Evolutionary conservation across 306 rosid genomes (phyloP), one percentile per base, ranked within the genome.

Genomic region (Senna siamea): DNA sequence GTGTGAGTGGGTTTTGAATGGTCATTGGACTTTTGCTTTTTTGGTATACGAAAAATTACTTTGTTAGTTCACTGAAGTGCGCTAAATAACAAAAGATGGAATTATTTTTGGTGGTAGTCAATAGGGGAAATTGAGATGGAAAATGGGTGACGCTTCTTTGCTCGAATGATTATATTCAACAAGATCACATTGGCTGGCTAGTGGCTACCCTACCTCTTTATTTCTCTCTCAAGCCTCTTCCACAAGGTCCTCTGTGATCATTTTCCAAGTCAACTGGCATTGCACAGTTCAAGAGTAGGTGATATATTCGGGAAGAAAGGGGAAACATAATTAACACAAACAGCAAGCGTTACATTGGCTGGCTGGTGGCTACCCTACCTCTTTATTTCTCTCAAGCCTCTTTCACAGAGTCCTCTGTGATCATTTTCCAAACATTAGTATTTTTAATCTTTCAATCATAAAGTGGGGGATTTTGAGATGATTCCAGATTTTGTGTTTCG

Each of bases 221-320:
- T 76, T 34, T 8, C 66, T 69, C 61, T 9, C 2, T 37, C 23
- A 58, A 35, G 18, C 38, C 51, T 9, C 4, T 51, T 60, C 70
- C 30, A 18, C 4, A 7, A 18, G 58, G 81, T 81, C 76, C 69
- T 69, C 75, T 57, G 30, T 5, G 6, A 14, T 71, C 30, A 22
- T 15, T 60, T 79, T 77, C 74, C 35, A 64, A 79, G 71, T 69
- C 78, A 74, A 78, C 23, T 28, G n/a, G n/a, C n/a, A n/a, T n/a
- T n/a, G n/a, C n/a, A n/a, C n/a, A n/a, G n/a, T n/a, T n/a, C 14
- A 51, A 32, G 3, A 32, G 2, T 6, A 18, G 18, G 22, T 47
- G 6, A 22, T 52, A 75, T 44, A 40, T 14, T 8, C 38, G 12
- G 5, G 48, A 53, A 58, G 46, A 28, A 55, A 18, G 65, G 28